Conservation (phyloP, 208 protist genomes). For the Trypanosoma congolense region DNA sequence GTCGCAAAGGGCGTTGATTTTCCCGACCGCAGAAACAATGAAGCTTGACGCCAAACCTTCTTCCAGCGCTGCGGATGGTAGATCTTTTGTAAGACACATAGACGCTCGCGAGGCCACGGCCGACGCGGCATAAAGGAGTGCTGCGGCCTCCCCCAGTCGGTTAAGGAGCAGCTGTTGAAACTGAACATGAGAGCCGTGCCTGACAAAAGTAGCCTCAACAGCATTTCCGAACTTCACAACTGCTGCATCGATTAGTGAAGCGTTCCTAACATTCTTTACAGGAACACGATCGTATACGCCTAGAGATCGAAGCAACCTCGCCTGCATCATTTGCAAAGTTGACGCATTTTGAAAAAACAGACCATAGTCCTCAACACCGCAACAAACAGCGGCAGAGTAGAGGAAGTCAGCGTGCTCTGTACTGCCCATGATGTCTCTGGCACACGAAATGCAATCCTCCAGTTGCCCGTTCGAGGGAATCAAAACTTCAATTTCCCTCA, state of each 20-base stretch:
- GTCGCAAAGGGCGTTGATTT: slow-evolving; percentile 37
- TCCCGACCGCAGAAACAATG: slow-evolving; percentile 49
- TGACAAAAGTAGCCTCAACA: slow-evolving; percentile 76
- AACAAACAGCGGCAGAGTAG: slow-evolving; percentile 70
- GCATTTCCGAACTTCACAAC: slow-evolving; percentile 79
- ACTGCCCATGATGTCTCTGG: slow-evolving; percentile 42
- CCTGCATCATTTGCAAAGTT: slow-evolving; percentile 78
- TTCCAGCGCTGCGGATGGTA: slow-evolving; percentile 60
- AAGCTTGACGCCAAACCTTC: slow-evolving; percentile 66
- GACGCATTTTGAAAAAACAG: slow-evolving; percentile 79
- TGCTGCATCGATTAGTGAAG: slow-evolving; percentile 57
- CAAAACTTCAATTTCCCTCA: slow-evolving; percentile 53
- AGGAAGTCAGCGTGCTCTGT: slow-evolving; percentile 78
- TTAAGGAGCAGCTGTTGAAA: slow-evolving; percentile 80
- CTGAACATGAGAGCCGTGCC: slow-evolving; percentile 55
- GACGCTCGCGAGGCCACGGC: slow-evolving; percentile 76
- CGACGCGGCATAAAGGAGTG: slow-evolving; percentile 71
- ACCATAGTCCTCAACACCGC: slow-evolving; percentile 80
- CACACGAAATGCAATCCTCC: slow-evolving; percentile 43
- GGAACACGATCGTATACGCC: slow-evolving; percentile 68
- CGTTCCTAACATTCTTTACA: slow-evolving; percentile 53
- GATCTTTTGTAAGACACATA: slow-evolving; percentile 61
- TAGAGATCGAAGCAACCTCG: slow-evolving; percentile 48
- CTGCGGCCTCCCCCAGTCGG: slow-evolving; percentile 71
- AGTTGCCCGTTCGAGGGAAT: slow-evolving; percentile 43